Conservation (phyloP, 2,329 filamentous ascomycete species). For the Neoarthrinium moseri region DNA sequence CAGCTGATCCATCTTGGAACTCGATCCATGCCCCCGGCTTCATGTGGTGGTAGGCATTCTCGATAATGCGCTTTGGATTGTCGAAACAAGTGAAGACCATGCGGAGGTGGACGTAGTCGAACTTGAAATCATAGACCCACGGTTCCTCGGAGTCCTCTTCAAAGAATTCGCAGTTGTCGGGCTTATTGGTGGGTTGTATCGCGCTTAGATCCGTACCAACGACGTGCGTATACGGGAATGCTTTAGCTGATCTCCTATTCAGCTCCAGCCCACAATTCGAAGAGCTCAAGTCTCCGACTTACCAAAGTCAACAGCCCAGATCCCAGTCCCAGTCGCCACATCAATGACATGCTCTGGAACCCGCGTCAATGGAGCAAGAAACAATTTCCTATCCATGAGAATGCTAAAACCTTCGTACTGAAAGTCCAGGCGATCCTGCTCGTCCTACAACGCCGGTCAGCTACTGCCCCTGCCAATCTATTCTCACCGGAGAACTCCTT, state of each 20-base stretch:
- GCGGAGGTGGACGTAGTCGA: not conserved
- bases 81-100: not conserved
- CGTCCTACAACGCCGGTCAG: not conserved
- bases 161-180: not conserved
- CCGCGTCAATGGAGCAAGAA: not conserved
- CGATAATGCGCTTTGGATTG: not conserved
- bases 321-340: not conserved
- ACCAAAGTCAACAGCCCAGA: constrained; percentile 1
- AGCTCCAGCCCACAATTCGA: not conserved
- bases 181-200: not conserved
- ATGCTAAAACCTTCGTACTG: not conserved
- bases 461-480: not conserved
- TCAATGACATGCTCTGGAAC: not conserved
- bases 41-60: not conserved
- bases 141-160: not conserved
- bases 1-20: not conserved
- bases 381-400: not conserved
- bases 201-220: not conserved
- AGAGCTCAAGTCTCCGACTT: not conserved
- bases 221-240: not conserved
- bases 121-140: not conserved
- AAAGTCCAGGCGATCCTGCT: constrained; percentile 1
- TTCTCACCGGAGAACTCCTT: not conserved
- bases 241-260: too few species aligned
- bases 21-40: constrained; percentile 1